Evolutionary conservation across 2,329 filamentous ascomycete genomes (phyloP).

Genomic region (Colletotrichum spinosum): DNA sequence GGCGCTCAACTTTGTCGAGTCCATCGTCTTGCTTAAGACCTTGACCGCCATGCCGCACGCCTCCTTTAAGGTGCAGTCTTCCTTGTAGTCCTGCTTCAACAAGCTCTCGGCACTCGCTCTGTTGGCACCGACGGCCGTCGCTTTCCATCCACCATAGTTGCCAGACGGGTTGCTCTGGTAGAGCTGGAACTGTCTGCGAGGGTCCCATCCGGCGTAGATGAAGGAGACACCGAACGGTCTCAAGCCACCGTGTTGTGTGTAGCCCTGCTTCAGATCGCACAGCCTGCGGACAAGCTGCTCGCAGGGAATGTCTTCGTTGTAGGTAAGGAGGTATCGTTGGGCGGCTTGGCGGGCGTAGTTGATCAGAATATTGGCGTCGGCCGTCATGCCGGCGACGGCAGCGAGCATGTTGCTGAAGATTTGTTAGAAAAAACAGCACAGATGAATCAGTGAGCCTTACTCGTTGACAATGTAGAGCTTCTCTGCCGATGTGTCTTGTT

Average conservation of each 20-base stretch:
- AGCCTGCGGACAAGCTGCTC: constrained; percentile 97
- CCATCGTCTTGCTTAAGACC: constrained; percentile 99
- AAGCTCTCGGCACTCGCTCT: constrained; percentile 97
- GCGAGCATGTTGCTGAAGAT: constrained; percentile 97
- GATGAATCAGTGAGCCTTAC: constrained; percentile 63
- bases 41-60: constrained; percentile 98
- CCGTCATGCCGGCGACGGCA: constrained; percentile 98
- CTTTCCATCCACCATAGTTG: constrained; percentile 99
- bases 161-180: constrained; percentile 99
- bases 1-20: constrained; percentile 97
- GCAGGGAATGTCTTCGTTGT: constrained; percentile 99
- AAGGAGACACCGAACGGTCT: constrained; percentile 98
- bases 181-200: constrained; percentile 95
- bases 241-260: constrained; percentile 98
- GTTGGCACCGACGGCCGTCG: constrained; percentile 96
- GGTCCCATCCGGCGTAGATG: constrained; percentile 99
- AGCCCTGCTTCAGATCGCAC: constrained; percentile 98
- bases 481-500: constrained; percentile 99
- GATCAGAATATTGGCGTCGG: constrained; percentile 99
- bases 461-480: constrained; percentile 99
- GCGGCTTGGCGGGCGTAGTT: constrained; percentile 98
- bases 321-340: constrained; percentile 97
- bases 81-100: constrained; percentile 99
- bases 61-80: constrained; percentile 95
- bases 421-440: not conserved